These are phyloP conservation scores for Alternaria ethzedia DNA, from an alignment of 2,329 filamentous ascomycete species.

Conservation along the genomic window DNA sequence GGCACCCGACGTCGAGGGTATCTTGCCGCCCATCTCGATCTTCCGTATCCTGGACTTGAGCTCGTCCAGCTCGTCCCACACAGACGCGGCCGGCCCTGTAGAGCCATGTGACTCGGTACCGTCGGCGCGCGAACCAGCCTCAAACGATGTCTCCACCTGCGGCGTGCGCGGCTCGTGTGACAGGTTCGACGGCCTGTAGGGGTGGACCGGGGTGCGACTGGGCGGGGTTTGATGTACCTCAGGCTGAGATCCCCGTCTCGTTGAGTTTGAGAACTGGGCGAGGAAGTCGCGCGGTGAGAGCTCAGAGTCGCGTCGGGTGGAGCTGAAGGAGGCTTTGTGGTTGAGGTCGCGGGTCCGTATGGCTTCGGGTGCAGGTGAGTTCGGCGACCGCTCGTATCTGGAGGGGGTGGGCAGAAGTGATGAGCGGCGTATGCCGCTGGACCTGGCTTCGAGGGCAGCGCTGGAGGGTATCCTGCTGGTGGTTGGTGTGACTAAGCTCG, in stretches of 20 bases:
- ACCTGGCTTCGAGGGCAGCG: conserved; percentile 31
- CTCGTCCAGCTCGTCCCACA: conserved; percentile 98
- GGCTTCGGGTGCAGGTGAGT: conserved; percentile 34
- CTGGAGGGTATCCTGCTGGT: conserved; percentile 34
- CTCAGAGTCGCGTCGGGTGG: conserved; percentile 32
- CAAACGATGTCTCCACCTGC: conserved; percentile 33
- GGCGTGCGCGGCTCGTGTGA: conserved; percentile 34
- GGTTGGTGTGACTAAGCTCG: conserved; percentile 34
- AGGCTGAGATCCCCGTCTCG: conserved; percentile 41
- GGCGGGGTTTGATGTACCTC: conserved; percentile 43
- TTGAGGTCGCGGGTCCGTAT: conserved; percentile 39
- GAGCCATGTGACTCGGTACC: conserved; percentile 84
- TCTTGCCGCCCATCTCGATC: conserved; percentile 86
- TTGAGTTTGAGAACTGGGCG: conserved; percentile 31
- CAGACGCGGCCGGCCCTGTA: conserved; percentile 85
- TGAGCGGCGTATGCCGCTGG: conserved; percentile 35
- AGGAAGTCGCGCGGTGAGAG: conserved; percentile 45
- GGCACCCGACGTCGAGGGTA: conserved; percentile 81
- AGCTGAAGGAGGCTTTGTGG: conserved; percentile 37
- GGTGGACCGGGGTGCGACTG: conserved; percentile 37
- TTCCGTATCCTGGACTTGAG: conserved; percentile 91
- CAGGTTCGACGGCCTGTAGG: conserved; percentile 47
- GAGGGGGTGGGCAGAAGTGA: conserved; percentile 41
- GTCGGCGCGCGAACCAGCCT: conserved; percentile 39
- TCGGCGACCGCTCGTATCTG: conserved; percentile 34